Conservation (phyloP, 1,139 yeast species). For the Meyerozyma athensensis region DNA sequence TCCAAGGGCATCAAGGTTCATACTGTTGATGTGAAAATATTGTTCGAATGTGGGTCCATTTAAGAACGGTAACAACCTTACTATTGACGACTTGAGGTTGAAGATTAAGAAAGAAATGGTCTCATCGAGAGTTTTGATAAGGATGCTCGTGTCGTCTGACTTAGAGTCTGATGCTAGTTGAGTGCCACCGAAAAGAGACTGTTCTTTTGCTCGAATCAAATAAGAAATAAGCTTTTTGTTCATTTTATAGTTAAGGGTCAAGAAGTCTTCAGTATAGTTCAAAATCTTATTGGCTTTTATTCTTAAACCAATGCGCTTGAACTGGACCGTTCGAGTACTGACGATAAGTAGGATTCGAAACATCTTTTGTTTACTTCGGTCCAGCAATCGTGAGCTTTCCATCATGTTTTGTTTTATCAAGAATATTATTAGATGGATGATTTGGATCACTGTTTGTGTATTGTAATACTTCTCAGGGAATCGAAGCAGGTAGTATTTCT, state of each 20-base stretch:
- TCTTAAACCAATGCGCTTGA: conserved; percentile 19
- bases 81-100: conserved; percentile 26
- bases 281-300: conserved; percentile 24
- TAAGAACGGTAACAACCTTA: conserved; percentile 28
- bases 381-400: conserved; percentile 5
- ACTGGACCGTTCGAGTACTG: conserved; percentile 28
- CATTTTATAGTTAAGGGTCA: conserved; percentile 32
- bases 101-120: conserved; percentile 20
- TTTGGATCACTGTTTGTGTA: conserved; percentile 6
- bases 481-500: conserved; percentile 13
- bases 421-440: conserved; percentile 11
- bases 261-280: conserved; percentile 24
- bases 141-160: conserved; percentile 6
- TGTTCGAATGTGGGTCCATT: conserved; percentile 40
- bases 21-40: conserved; percentile 35
- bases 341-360: conserved; percentile 32
- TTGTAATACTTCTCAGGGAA: conserved; percentile 8
- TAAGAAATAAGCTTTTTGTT: conserved; percentile 35
- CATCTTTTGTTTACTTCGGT: conserved; percentile 15
- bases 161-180: conserved; percentile 7
- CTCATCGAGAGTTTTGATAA: conserved; percentile 8
- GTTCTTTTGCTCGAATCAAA: conserved; percentile 30
- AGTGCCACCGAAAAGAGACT: conserved; percentile 23
- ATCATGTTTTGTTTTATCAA: conserved; percentile 10
- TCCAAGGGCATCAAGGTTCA: conserved; percentile 16